Base-by-base conservation (phyloP, 352 stramenopile genomes). In the Halophytophthora polymorphica region DNA sequence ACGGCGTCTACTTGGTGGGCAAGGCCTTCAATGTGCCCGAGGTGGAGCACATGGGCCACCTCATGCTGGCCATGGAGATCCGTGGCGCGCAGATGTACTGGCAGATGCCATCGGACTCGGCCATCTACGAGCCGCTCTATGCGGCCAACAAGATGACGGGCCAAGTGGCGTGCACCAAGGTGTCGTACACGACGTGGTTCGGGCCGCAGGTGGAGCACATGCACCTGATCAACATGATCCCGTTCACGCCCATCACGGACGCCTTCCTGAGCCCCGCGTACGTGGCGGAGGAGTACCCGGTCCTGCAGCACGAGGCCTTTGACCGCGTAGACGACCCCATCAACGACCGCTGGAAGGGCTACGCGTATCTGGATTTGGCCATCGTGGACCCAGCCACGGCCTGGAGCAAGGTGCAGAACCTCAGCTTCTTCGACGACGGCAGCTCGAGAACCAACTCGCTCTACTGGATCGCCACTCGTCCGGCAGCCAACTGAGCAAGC, bases 61-160 rank as follows among this genome's bases (percentile, higher is more conserved):
- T 98, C 5, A 66, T 98, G 31, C 71, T 98, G 18, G 82, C 94
- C 11, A 82, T 95, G 36, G 95, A 99, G 78, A 83, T 97, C 36
- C 92, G 92, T n/a, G 90, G 91, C 19, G 90, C 93, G 10, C 81
- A 94, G 51, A 97, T 77, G 17, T 99, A 99, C 76, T 98, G 95
- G 95, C 96, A 98, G 54, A 98, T 98, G 80, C 64, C 65, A 3
- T 57, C 69, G 22, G 56, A 40, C 23, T 62, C 63, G 23, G 45
- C 61, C 29, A 89, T 93, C 52, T 93, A 93, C 56, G 81, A 86
- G 29, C 66, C 71, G 0, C 56, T 84, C 33, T 95, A 82, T 51
- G 71, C 79, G 8, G 59, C 76, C 53, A 93, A 93, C 70, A 84
- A 86, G 48, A 92, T 95, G 77, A 88, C 82, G 39, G 84, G 86